Conservation (phyloP, 768 basidiomycete species). For the Mycena chlorophos region DNA sequence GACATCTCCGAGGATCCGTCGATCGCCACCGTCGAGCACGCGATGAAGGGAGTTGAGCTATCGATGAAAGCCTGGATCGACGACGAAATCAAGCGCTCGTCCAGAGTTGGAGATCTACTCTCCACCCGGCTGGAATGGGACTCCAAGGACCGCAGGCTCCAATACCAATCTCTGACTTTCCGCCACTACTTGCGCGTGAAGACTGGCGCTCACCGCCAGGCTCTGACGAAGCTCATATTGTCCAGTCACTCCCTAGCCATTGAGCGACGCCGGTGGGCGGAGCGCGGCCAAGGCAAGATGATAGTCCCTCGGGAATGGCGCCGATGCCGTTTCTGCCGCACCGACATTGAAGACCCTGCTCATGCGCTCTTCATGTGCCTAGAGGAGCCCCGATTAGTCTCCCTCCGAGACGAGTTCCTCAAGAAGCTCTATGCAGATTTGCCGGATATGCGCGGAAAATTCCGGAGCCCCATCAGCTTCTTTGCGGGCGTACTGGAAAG, state of each 20-base stretch:
- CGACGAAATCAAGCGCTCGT: background rate
- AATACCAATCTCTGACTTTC: background rate
- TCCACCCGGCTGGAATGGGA: background rate
- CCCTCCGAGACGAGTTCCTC: background rate
- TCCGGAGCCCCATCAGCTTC: background rate
- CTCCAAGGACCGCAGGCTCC: background rate
- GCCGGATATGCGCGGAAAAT: background rate
- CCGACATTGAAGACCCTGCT: background rate
- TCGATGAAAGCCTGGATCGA: constrained; percentile 9
- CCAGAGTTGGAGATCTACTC: background rate
- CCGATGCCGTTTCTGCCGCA: background rate
- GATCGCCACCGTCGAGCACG: background rate
- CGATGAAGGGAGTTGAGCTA: background rate
- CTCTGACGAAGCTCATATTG: background rate
- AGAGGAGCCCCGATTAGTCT: background rate
- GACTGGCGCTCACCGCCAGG: background rate
- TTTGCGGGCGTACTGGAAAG: background rate
- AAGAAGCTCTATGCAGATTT: background rate
- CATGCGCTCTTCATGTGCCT: background rate
- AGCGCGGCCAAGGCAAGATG: background rate
- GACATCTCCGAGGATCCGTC: background rate
- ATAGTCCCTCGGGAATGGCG: constrained; percentile 1
- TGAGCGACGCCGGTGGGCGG: background rate
- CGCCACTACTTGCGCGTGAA: constrained; percentile 5
- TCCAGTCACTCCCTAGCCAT: constrained; percentile 2